Base-by-base conservation (phyloP, 257 asterid species). In the Salvia hispanica region DNA sequence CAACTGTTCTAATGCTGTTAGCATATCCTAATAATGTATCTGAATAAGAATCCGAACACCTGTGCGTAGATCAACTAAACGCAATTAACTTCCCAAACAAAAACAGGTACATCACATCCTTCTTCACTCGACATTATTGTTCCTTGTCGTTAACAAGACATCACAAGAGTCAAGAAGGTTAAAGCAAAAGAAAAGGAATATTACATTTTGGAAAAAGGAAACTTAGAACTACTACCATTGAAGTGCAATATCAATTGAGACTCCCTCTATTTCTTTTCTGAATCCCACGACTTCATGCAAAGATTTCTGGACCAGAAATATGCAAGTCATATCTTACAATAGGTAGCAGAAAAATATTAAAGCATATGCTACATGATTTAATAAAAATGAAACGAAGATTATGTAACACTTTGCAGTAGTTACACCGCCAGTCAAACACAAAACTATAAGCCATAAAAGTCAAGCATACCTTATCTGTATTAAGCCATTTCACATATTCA, bases 31-130 rank as follows among this genome's bases (percentile, higher is more conserved):
- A 83, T 77, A 94, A 67, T 43, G 89, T 91, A 75, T 94, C 99
- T 47, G 95, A 88, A 82, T 94, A 94, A 13, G 95, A 87, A 85
- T 91, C 99, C 53, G 95, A 84, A 81, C 95, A 91, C 99, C 99
- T 94, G 84, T 15, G 74, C 21, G 45, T 62, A 64, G 67, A 74
- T 66, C 66, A 69, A 65, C 18, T 9, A 58, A 64, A 45, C 42
- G 28, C 36, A 67, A 67, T 66, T 70, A 67, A 48, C 58, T 52
- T 42, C 47, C 58, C 50, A 39, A 45, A 47, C 63, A 15, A 25
- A 73, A 60, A 45, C 9, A 53, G 25, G 47, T 48, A 48, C 46
- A 45, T 61, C 50, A 51, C 25, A 42, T 10, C 34, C 4, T 21
- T 70, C 12, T 16, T 48, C 65, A 45, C 50, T 14, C 39, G 15